Evolutionary conservation across 169 alveolate genomes (phyloP).

Genomic region (Eimeria tenella): DNA sequence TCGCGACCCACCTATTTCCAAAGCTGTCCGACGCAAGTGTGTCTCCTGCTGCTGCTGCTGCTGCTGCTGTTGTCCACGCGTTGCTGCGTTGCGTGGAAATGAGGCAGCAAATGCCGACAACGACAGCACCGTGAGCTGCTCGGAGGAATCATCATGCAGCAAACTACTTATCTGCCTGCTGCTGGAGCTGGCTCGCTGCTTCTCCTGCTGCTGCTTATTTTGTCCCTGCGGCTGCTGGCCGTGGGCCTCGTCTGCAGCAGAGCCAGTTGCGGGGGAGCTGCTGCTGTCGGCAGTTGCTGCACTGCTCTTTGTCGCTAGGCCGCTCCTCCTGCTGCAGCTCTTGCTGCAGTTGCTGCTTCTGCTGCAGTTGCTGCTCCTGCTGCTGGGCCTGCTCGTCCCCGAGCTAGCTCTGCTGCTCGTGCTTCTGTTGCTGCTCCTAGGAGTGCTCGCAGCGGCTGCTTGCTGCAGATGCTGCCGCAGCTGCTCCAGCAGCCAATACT

Average conservation of each 20-base stretch:
- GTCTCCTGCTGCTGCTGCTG: constrained; percentile 1
- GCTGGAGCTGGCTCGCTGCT: background rate
- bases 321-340: background rate
- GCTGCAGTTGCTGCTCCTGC: constrained; percentile 17
- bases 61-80: background rate
- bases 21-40: background rate
- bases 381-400: background rate
- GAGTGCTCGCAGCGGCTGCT: background rate
- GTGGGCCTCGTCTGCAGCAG: no score
- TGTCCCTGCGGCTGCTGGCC: no score
- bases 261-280: no score
- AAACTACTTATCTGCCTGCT: background rate
- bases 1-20: constrained; percentile 3
- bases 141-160: background rate
- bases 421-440: constrained; percentile 11
- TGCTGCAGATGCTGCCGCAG: background rate
- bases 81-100: background rate
- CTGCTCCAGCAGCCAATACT: constrained; percentile 13
- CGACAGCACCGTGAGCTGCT: background rate
- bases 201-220: constrained; percentile 10
- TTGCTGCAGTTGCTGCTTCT: background rate
- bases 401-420: constrained; percentile 18
- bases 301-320: no score
- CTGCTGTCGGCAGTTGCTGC: no score
- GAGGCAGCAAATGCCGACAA: background rate